Base-by-base conservation (phyloP, 352 stramenopile species). In the Phytophthora pluvialis region DNA sequence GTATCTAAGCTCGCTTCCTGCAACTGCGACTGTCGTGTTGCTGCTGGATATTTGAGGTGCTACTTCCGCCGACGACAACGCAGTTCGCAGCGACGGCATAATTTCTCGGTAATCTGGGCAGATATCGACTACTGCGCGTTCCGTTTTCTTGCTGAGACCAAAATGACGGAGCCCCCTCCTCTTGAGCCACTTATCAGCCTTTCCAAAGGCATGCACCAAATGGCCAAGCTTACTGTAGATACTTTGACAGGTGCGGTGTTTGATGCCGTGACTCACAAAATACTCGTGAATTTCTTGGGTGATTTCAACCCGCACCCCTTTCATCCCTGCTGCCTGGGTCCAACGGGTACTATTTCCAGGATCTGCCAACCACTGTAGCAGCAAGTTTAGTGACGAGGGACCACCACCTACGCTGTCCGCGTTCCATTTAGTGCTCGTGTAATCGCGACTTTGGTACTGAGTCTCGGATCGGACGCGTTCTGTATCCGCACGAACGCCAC, bases 301-400 rank as follows among this genome's bases (percentile, higher is more conserved):
- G 13, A 35, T 36, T 43, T 36, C 44, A 3, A 33, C 13, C 15
- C 33, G 42, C 43, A 31, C 18, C 1, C 21, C 18, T 28, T 21
- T 4, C 15, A 9, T 48, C 40, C 38, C 38, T 42, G 25, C 21
- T 31, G 51, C 38, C n/a, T 47, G 9, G 10, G 42, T 6, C 56
- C 66, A 78, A 15, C 64, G 68, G 31, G 55, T 39, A 52, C 69
- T 66, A 47, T 79, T 79, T 1, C 60, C 65, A 16, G 68, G 54
- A 12, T 28, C 18, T 5, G 35, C 28, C 13, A 80, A 28, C 68
- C 72, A 80, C n/a, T 61, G 36, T 12, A 77, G 42, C 39, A 80
- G 44, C 25, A 72, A 43, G 25, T 61, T 36, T 1, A 73, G 18
- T 15, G 63, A 67, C 9, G 60, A 51, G 16, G 60, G 60, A 3